A percentile compares a stretch with the other conserved stretches of the same genome.
These are phyloP conservation scores for Leishmania guyanensis DNA, from an alignment of 208 protist genomes.

Conservation along the genomic window DNA sequence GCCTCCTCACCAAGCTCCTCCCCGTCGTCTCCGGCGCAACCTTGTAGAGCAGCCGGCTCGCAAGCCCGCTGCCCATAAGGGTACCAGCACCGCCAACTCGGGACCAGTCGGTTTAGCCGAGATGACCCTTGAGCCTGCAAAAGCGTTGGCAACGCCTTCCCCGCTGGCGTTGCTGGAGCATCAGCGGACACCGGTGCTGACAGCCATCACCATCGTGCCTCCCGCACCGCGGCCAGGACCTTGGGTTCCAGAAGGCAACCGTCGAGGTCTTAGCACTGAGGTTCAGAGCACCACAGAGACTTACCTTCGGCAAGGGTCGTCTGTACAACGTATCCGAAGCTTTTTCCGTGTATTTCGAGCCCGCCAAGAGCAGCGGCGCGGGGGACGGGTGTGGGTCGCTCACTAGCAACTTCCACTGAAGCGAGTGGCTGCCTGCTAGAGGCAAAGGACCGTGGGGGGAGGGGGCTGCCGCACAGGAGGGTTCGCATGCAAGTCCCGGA, in stretches of 20 bases:
- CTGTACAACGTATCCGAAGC: background rate
- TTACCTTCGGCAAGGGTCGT: background rate
- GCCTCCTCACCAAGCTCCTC: background rate
- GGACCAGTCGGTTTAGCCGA: background rate
- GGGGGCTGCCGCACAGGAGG: background rate
- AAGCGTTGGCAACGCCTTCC: too few relatives aligned
- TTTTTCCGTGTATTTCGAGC: background rate
- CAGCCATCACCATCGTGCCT: background rate
- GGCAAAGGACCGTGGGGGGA: background rate
- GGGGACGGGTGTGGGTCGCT: background rate
- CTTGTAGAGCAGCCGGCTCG: background rate
- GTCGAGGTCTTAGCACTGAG: background rate
- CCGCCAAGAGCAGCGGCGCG: background rate
- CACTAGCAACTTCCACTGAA: background rate
- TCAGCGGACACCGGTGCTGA: constrained; percentile 1
- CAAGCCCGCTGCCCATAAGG: background rate
- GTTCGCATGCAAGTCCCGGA: background rate
- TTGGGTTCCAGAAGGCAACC: background rate
- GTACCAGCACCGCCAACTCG: background rate
- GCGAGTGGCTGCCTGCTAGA: background rate
- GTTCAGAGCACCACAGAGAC: background rate
- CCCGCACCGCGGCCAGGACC: background rate
- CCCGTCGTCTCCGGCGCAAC: background rate
- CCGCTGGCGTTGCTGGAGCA: background rate
- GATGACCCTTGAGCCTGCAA: background rate